Evolutionary conservation across 2,329 filamentous ascomycete species (phyloP).

Genomic region (Fusarium sp.): DNA sequence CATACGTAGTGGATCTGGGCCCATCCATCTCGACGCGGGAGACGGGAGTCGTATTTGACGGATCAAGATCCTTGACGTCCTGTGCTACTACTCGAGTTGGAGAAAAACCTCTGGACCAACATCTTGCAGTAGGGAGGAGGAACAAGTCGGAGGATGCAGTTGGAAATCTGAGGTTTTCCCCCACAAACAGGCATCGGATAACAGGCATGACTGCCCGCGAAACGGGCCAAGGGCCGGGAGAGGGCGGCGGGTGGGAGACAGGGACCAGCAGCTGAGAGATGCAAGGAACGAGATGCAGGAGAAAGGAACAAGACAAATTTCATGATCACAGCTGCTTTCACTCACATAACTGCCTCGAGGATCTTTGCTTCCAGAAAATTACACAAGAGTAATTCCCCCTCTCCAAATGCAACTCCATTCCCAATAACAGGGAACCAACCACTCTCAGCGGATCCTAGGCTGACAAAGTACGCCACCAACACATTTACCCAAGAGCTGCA

Average conservation of each 20-base stretch:
- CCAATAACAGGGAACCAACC: neutral
- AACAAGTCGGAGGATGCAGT: neutral
- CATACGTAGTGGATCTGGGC: constrained; percentile 6
- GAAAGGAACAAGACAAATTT: neutral
- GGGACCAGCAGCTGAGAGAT: neutral
- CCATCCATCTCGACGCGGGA: constrained; percentile 2
- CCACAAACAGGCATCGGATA: neutral
- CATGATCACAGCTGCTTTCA: neutral
- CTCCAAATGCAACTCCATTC: neutral
- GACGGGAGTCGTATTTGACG: neutral
- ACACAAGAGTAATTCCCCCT: neutral
- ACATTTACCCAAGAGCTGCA: neutral
- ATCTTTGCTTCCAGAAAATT: neutral
- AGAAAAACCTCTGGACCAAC: neutral
- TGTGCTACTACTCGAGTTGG: neutral
- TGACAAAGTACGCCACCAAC: constrained; percentile 1
- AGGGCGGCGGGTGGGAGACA: neutral
- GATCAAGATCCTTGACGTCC: neutral
- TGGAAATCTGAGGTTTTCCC: neutral
- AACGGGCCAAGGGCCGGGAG: neutral
- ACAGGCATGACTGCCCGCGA: neutral
- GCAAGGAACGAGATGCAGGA: neutral
- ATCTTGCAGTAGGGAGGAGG: neutral
- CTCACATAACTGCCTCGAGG: too few species aligned
- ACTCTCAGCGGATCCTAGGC: neutral